Evolutionary conservation across 2,329 filamentous ascomycete species (phyloP).

Genomic region (Paecilomyces niveus): DNA sequence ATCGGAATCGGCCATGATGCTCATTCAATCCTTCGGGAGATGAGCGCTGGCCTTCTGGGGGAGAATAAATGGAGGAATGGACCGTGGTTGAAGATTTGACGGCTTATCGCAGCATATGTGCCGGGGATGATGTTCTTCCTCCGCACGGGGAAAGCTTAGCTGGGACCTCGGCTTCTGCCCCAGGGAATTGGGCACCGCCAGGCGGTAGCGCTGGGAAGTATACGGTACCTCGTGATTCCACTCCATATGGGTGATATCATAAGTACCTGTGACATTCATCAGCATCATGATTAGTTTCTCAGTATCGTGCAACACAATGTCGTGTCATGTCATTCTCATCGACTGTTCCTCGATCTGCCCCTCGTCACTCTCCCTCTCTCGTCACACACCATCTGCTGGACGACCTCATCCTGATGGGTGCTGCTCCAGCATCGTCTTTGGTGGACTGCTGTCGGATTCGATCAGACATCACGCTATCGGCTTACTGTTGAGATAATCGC

Average conservation of each 20-base stretch:
- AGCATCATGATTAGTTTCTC: neutral
- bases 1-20: constrained; percentile 26
- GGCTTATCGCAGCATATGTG: neutral
- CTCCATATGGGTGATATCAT: neutral
- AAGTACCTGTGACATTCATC: neutral
- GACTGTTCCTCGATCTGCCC: neutral
- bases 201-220: neutral
- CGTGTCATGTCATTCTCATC: neutral
- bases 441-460: neutral
- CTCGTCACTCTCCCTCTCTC: neutral
- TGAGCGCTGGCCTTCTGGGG: neutral
- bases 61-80: neutral
- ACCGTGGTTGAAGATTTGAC: neutral
- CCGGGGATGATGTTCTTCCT: neutral
- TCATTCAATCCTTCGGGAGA: neutral
- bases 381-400: neutral
- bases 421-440: neutral
- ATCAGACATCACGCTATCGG: neutral
- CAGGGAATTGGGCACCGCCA: neutral
- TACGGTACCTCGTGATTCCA: neutral
- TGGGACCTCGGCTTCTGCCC: neutral
- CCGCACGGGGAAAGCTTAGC: neutral
- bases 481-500: neutral
- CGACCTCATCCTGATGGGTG: neutral
- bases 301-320: neutral